Evolutionary conservation across 345 rosid species (phyloP).

Genomic region (Eucalyptus pauciflora): DNA sequence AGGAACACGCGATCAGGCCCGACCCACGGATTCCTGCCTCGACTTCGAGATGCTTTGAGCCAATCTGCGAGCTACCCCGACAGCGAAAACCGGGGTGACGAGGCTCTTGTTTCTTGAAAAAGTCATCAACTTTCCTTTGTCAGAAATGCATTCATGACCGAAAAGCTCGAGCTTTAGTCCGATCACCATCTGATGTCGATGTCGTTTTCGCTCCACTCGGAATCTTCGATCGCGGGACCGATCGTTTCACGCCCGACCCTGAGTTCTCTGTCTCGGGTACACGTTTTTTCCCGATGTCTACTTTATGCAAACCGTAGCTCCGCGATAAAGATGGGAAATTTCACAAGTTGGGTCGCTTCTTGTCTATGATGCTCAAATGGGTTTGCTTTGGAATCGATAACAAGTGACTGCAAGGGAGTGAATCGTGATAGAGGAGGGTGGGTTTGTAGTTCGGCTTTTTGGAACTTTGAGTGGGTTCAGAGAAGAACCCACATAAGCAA

Average conservation of each 20-base stretch:
- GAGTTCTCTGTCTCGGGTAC: not conserved
- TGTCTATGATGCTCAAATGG: not conserved
- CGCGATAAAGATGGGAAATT: not conserved
- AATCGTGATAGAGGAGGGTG: not conserved
- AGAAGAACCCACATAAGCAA: not conserved
- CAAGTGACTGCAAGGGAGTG: not conserved
- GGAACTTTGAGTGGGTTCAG: not conserved
- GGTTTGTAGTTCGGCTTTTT: not conserved
- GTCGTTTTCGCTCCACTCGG: constrained; percentile 5
- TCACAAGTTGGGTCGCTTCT: not conserved
- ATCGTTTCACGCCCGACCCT: not conserved
- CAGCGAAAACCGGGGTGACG: not conserved
- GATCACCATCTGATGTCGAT: constrained; percentile 4
- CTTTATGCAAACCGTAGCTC: not conserved
- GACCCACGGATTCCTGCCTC: not conserved
- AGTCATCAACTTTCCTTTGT: not conserved
- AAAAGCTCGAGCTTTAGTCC: not conserved
- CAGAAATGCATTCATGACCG: not conserved
- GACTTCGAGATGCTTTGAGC: not conserved
- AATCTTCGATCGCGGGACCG: not conserved
- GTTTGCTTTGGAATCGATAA: not conserved
- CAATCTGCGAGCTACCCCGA: not conserved
- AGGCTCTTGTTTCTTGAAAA: not conserved
- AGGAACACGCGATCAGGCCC: not conserved
- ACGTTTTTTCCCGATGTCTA: not conserved